Evolutionary conservation across 148 eudicot genomes (phyloP), one percentile per base, ranked within the genome.

Genomic region (Rhododendron kiyosumense): DNA sequence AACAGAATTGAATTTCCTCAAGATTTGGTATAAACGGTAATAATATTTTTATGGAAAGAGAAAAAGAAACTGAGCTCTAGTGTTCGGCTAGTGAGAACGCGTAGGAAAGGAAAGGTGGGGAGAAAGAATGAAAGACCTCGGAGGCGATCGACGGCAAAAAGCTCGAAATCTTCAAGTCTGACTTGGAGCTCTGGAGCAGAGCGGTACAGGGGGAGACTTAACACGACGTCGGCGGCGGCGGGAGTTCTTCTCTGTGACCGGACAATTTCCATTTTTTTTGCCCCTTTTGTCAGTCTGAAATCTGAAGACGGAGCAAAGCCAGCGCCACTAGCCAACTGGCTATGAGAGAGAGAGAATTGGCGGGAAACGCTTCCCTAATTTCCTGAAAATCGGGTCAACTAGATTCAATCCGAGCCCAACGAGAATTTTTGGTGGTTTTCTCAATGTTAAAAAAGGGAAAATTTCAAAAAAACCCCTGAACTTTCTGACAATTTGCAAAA

Each of bases 91-190:
- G 32, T 6, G 73, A 38, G 30, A 81, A 59, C 59, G 59, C 24
- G n/a, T 24, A 22, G 14, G 28, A 38, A n/a, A 52, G 11, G 34
- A 17, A 79, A 81, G 17, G 65, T 2, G 1, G 49, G 5, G 17
- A 84, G 43, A 38, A 63, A 81, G n/a, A 73, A 6, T 5, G 26
- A 63, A 10, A 2, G 75, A 95, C 99, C 99, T 92, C 92, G 90
- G 81, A 96, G 97, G 80, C 99, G 98, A 84, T 96, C 93, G 63
- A 96, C 79, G 85, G 99, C 99, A 89, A 88, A 96, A 75, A 92
- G 95, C 89, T 96, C 98, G 90, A 96, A 94, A 77, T 96, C 99
- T 87, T 96, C 96, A 63, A 95, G 95, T 36, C 96, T 86, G 81
- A 96, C 97, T 91, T 95, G 95, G 34, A 93, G 93, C 2, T 81